A percentile compares a stretch with the other conserved stretches of the same genome.
These are phyloP conservation scores for Penicillium malachiteum DNA, from an alignment of 495 filamentous ascomycete genomes.

Conservation along the genomic window DNA sequence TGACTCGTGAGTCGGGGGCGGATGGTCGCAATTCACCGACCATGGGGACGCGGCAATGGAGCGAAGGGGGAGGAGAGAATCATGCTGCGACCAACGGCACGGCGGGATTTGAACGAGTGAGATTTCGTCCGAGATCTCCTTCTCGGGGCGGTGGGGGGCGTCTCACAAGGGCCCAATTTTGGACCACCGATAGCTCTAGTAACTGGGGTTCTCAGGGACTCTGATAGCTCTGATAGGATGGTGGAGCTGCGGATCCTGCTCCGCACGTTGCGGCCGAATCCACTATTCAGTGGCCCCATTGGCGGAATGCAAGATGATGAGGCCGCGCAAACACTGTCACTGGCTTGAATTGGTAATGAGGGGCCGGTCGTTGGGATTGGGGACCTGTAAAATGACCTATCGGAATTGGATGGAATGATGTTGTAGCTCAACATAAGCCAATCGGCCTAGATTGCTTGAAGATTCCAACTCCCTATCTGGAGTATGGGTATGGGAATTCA, in stretches of 20 bases:
- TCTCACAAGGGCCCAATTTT: conserved; percentile 1
- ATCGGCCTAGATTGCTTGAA: no score
- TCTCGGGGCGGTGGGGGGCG: conserved; percentile 15
- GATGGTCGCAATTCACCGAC: conserved; percentile 24
- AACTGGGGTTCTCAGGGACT: neutral
- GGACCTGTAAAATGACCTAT: neutral
- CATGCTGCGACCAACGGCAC: conserved; percentile 33
- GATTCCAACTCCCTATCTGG: no score
- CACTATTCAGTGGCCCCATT: conserved; percentile 2
- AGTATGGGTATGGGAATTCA: no score
- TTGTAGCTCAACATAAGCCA: neutral
- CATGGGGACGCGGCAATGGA: conserved; percentile 21
- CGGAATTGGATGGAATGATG: neutral
- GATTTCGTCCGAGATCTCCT: conserved; percentile 39
- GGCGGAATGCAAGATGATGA: conserved; percentile 6
- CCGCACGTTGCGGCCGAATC: conserved; percentile 12
- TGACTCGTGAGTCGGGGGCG: conserved; percentile 24
- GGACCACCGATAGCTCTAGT: conserved; percentile 4
- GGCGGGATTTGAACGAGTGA: conserved; percentile 30
- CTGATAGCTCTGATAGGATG: neutral
- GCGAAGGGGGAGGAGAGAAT: conserved; percentile 15
- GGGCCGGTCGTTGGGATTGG: conserved; percentile 5
- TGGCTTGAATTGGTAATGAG: conserved; percentile 18
- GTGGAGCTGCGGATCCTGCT: conserved; percentile 1
- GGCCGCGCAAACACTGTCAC: conserved; percentile 11